Base-by-base conservation (phyloP, 352 stramenopile genomes). In the Globisporangium takayamanum region DNA sequence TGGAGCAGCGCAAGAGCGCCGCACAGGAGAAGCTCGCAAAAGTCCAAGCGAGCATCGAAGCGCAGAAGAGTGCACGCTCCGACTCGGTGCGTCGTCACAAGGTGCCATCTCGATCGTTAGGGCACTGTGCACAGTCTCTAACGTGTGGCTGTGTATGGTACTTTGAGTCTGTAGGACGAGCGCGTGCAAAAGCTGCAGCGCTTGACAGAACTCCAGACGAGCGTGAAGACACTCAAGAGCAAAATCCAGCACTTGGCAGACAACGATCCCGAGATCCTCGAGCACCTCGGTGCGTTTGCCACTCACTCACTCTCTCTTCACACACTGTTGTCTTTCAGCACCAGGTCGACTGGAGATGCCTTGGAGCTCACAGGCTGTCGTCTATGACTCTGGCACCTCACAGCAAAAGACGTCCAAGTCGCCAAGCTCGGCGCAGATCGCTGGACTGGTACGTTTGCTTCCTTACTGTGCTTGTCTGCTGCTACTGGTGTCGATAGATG, bases 371-470 rank as follows among this genome's bases (percentile, higher is more conserved):
- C 41, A 47, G 2, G 2, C 4, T 47, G 18, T 22, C 14, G 41
- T 47, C 15, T 8, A 20, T 47, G 14, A 5, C 14, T 20, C 41
- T 46, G 41, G 16, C 25, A 25, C 16, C 5, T 16, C 26, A 47
- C 46, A 81, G 74, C 86, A 37, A 59, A 55, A 36, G 88, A 80
- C 52, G 76, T 88, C 12, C 62, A 84, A 41, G 51, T 87, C 15
- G 79, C 78, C n/a, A 90, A 92, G 59, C 62, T 81, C 46, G 82
- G 80, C 5, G 78, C 78, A 11, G 80, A 92, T 46, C 60, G 84
- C 54, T 94, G 82, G 84, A 94, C 84, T 57, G 80, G 80, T 89
- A 58, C 39, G 54, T 57, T 3, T 15, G 30, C 1, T 39, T 16
- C 36, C 22, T 33, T 5, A 5, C 14, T 36, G 14, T 30, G 26